These are phyloP conservation scores for Hypocrella siamensis DNA, from an alignment of 2,329 filamentous ascomycete genomes.

Conservation along the genomic window DNA sequence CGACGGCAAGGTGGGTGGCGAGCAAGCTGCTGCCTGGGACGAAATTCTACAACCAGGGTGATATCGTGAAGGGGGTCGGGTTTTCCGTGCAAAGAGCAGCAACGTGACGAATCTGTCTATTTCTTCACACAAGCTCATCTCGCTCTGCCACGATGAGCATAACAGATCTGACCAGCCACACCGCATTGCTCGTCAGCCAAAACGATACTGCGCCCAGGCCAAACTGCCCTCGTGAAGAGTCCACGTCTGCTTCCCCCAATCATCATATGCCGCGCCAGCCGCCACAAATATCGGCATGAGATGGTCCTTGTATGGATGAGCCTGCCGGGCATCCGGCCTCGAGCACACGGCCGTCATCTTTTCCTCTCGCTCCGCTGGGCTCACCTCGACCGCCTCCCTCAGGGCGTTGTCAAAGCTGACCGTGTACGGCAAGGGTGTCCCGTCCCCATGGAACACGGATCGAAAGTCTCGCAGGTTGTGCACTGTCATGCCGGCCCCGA, in stretches of 20 bases:
- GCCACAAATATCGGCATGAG: slow-evolving; percentile 31
- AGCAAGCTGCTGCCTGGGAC: too few species aligned
- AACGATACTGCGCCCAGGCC: slow-evolving; percentile 31
- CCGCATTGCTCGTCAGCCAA: slow-evolving; percentile 18
- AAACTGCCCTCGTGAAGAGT: slow-evolving; percentile 26
- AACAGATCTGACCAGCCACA: too few species aligned
- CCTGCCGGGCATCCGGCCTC: slow-evolving; percentile 28
- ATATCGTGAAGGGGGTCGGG: too few species aligned
- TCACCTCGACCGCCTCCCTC: slow-evolving; percentile 43
- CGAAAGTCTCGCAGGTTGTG: slow-evolving; percentile 47
- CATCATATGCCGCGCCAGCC: slow-evolving; percentile 28
- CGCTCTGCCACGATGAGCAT: too few species aligned
- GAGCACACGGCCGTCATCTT: slow-evolving; percentile 22
- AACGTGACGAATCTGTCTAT: too few species aligned
- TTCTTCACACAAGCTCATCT: too few species aligned
- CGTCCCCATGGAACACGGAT: slow-evolving; percentile 17
- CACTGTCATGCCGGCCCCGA: slow-evolving; percentile 61
- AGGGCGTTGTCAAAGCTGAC: slow-evolving; percentile 52
- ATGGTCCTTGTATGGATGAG: slow-evolving; percentile 34
- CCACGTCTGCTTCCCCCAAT: slow-evolving; percentile 26
- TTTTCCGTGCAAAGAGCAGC: too few species aligned
- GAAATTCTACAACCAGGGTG: too few species aligned
- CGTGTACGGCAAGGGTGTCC: slow-evolving; percentile 36
- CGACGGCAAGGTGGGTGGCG: too few species aligned
- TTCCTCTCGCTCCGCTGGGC: slow-evolving; percentile 19